Evolutionary conservation across 768 basidiomycete genomes (phyloP), one percentile per base, ranked within the genome.

Genomic region (Roridomyces roridus): DNA sequence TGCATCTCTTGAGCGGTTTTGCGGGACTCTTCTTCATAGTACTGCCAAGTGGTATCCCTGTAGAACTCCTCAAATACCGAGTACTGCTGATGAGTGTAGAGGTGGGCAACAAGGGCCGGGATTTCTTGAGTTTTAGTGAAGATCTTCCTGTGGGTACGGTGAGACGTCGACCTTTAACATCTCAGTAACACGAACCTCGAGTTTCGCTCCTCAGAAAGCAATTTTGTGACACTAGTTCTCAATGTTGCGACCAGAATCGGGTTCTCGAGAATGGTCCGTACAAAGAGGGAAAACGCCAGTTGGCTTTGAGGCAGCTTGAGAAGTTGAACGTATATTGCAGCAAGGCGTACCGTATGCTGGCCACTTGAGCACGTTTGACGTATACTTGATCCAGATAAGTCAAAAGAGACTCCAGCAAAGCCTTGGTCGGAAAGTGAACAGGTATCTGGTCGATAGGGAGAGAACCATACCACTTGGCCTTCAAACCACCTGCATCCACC

Each of bases 371-470:
- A 78, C 70, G 36, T 74, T 72, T 64, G 10, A 91, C 77, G 60
- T 86, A 92, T 0, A 79, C 77, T 65, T 88, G 84, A 66, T 94
- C 91, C 46, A 94, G 71, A 67, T 87, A 89, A 3, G 89, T 82
- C 47, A 92, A 71, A 23, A 92, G 70, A 0, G 87, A 87, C 58
- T 81, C 72, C 3, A 92, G 66, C 18, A 91, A 71, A 5, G 73
- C 69, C 89, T 91, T 17, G 44, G n/a, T n/a, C n/a, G n/a, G 39
- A 18, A 29, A 21, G 11, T 35, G 31, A 25, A 48, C 31, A 26
- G 47, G 3, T 4, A 43, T n/a, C 14, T 26, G 11, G 26, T 34
- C 31, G 34, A 8, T 20, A n/a, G 9, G 17, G 7, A 49, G 6
- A 3, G 35, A 8, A 44, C 79, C 85, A 70, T 68, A 90, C 89